Base-by-base conservation (phyloP, 306 rosid species). In the Alnus rubra region DNA sequence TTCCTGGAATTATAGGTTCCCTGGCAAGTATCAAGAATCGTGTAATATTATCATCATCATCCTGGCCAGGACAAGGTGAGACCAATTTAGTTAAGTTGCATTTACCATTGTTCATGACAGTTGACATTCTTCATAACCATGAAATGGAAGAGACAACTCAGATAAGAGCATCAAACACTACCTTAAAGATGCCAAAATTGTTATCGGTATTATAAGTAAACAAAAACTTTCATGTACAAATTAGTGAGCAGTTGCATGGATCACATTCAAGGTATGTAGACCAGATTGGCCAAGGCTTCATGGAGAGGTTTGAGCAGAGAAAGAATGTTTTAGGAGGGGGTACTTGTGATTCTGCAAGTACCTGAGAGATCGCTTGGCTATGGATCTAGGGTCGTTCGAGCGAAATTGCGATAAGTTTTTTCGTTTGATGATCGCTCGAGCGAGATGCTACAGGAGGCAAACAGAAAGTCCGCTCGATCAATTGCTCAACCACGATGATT, bases 1-100 rank as follows among this genome's bases (percentile, higher is more conserved):
- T 82, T 84, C 97, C 89, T 44, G 97, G 91, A 76, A 94, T 89
- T 73, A 87, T 81, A 35, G 97, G 94, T 74, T 94, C 98, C 88
- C 98, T 89, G 37, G 90, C 96, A 47, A 94, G 93, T 75, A 94
- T 88, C 82, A 90, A 83, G 83, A 92, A 94, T 73, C 97, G 97
- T 69, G 97, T 90, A 75, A 94, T 85, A 52, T 89, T 92, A 42
- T 84, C 89, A 4, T 87, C 86, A 37, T 90, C 86, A 79, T 92
- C 98, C 97, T 94, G 86, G 77, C 44, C 44, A 85, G 14, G 7
- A 59, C 83, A 78, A 79, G 58, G 79, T 7, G 37, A 53, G 67
- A 78, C 65, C 37, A 79, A 69, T 82, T 75, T 78, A 79, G 80
- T 79, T 72, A 77, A 76, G 76, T 51, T 75, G 74, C 74, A 69